Conservation (phyloP, 768 basidiomycete species). For the Leucogyrophana mollusca region DNA sequence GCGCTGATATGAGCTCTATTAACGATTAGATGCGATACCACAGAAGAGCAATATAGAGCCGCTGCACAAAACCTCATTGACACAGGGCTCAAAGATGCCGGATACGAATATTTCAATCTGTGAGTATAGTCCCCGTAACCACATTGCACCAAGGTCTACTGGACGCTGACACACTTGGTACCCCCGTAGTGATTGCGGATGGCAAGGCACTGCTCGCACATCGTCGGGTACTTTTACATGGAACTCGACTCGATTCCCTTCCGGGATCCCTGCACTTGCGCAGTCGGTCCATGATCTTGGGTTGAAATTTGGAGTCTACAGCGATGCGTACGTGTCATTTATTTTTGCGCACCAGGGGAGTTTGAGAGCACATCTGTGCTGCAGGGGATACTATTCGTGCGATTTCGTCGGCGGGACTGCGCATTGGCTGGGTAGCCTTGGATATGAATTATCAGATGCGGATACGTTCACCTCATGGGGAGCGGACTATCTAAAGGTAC, state of each 20-base stretch:
- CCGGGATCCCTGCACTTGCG: constrained; percentile 37
- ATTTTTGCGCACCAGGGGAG: constrained; percentile 9
- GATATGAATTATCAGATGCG: constrained; percentile 47
- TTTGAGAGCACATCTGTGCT: not conserved
- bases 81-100: constrained; percentile 35
- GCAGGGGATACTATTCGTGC: constrained; percentile 43
- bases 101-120: constrained; percentile 46
- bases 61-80: constrained; percentile 39
- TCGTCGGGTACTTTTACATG: constrained; percentile 43
- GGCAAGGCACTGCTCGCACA: constrained; percentile 43
- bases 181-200: constrained; percentile 55
- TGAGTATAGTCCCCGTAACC: no score
- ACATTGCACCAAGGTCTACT: not conserved
- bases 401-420: constrained; percentile 45
- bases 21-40: constrained; percentile 38
- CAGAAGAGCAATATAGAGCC: constrained; percentile 39
- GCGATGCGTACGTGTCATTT: constrained; percentile 11
- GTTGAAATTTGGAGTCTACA: constrained; percentile 10
- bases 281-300: constrained; percentile 26
- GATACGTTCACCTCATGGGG: constrained; percentile 49
- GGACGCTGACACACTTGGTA: no score
- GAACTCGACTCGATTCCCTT: constrained; percentile 38
- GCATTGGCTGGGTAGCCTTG: constrained; percentile 44
- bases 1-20: not conserved
- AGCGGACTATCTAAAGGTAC: constrained; percentile 40